phyloP scores from a whole-genome alignment of 2,329 filamentous ascomycete species.

The Tolypocladium ovalisporum region DNA sequence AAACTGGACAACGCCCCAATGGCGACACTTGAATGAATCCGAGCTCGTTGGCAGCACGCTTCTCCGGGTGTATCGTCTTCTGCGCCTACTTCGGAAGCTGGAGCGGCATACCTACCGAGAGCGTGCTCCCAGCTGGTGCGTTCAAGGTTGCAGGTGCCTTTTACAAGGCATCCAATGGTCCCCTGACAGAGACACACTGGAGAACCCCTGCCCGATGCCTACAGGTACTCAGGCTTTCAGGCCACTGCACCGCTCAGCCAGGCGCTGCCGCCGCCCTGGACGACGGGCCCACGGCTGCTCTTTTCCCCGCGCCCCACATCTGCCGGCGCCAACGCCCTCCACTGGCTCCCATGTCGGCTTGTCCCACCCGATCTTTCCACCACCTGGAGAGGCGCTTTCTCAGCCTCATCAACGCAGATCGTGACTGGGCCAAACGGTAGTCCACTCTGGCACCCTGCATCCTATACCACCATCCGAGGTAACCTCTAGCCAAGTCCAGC shows the following conservation, averaged over 20 bases:
- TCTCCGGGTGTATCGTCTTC: no score
- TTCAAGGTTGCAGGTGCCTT: no score
- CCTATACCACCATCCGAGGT: neutral
- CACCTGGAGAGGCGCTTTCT: neutral
- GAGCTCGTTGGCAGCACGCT: no score
- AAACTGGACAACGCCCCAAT: no score
- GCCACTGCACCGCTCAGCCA: neutral
- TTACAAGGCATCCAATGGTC: no score
- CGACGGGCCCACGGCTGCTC: neutral
- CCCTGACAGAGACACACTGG: neutral
- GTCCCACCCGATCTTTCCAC: neutral
- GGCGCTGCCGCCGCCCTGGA: neutral
- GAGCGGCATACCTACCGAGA: no score
- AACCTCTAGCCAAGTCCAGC: neutral
- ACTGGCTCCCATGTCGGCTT: neutral
- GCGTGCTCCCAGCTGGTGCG: no score
- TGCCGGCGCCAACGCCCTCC: neutral
- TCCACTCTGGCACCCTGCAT: neutral
- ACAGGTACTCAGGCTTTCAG: no score
- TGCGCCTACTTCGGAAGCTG: no score
- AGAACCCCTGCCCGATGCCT: neutral
- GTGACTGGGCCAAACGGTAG: neutral
- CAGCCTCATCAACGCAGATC: constrained; percentile 1
- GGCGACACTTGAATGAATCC: no score
- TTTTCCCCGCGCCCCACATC: neutral